Evolutionary conservation across 352 stramenopile genomes (phyloP).

Genomic region (Phytophthora rubi): DNA sequence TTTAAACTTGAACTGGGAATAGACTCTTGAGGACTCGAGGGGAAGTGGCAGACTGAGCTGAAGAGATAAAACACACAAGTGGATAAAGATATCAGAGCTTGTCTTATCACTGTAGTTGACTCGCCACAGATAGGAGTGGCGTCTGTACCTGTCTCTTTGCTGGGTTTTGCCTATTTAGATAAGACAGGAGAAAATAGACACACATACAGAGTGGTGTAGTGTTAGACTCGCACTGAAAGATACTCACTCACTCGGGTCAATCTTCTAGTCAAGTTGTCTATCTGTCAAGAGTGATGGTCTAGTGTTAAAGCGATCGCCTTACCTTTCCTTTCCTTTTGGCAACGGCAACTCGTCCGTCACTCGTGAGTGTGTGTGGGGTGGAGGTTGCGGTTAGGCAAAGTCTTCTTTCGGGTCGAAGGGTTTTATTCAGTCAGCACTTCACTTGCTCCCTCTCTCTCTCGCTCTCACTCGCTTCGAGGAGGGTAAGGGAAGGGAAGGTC

Average conservation of each 20-base stretch:
- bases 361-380: too few species aligned
- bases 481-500: not conserved
- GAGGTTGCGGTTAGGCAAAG: constrained; percentile 19
- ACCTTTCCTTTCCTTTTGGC: not conserved
- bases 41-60: constrained; percentile 30
- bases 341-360: not conserved
- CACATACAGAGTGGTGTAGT: not conserved
- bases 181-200: constrained; percentile 4
- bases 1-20: constrained; percentile 1
- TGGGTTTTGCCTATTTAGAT: not conserved
- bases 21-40: constrained; percentile 17
- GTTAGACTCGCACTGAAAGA: not conserved
- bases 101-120: constrained; percentile 16
- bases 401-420: constrained; percentile 5
- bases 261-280: not conserved
- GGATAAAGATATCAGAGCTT: constrained; percentile 21
- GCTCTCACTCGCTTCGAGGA: constrained; percentile 10
- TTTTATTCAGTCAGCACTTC: not conserved
- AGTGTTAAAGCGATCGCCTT: not conserved
- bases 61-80: not conserved
- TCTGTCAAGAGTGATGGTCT: not conserved
- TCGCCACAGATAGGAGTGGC: not conserved
- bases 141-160: constrained; percentile 37
- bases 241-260: not conserved
- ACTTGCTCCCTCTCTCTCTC: too few species aligned